Conservation (phyloP, 202 grass and related monocot genomes). For the Sporobolus alterniflorus region DNA sequence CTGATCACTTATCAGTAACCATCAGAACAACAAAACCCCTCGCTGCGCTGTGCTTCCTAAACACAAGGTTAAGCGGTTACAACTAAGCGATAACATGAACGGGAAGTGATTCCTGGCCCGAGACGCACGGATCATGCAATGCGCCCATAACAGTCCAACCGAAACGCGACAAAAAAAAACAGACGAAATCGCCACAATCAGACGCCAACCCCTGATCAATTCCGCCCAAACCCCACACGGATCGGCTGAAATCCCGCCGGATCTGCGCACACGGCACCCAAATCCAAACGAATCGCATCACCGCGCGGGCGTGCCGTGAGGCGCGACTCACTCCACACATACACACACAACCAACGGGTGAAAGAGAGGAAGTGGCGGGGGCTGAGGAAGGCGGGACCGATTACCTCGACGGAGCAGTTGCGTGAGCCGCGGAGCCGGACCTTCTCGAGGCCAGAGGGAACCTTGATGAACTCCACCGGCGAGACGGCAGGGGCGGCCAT, state of each 20-base stretch:
- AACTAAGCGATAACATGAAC: background rate
- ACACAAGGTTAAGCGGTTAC: background rate
- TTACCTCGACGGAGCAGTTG: slow-evolving; percentile 81
- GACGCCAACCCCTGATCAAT: slow-evolving; percentile 10
- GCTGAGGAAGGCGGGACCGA: background rate
- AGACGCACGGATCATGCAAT: slow-evolving; percentile 28
- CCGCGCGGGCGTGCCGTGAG: background rate
- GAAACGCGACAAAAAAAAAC: background rate
- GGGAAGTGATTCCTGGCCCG: background rate
- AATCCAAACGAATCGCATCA: slow-evolving; percentile 41
- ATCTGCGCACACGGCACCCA: slow-evolving; percentile 27
- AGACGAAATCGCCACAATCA: background rate
- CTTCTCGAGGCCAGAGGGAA: slow-evolving; percentile 79
- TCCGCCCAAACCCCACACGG: slow-evolving; percentile 5
- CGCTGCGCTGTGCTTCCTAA: background rate
- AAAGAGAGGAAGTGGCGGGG: background rate
- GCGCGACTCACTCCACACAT: background rate
- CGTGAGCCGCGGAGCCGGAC: slow-evolving; percentile 63
- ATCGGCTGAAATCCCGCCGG: slow-evolving; percentile 45
- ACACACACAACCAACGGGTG: background rate
- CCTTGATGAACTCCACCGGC: slow-evolving; percentile 51
- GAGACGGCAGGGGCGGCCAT: slow-evolving; percentile 42
- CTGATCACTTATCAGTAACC: background rate
- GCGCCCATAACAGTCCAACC: slow-evolving; percentile 2
- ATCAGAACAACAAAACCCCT: background rate